A percentile compares a stretch with the other conserved stretches of the same genome.
These are phyloP conservation scores for Fusarium mangiferae DNA, from an alignment of 2,329 filamentous ascomycete genomes.

Conservation along the genomic window DNA sequence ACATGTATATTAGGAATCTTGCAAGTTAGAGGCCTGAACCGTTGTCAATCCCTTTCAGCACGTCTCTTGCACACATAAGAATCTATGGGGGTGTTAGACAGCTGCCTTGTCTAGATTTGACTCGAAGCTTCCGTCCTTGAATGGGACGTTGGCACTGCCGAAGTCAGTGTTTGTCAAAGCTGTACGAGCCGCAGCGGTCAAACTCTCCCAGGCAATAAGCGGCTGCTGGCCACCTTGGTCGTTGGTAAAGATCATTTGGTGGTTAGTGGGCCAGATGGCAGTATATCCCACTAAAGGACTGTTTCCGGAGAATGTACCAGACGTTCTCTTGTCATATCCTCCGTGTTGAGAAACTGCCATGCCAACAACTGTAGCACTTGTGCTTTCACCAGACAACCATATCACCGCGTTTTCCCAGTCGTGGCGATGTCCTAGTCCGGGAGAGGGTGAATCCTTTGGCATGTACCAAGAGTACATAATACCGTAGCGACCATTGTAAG, in stretches of 20 bases:
- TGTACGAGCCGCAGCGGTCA: conserved; percentile 49
- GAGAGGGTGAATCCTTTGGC: conserved; percentile 54
- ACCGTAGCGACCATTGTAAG: conserved; percentile 48
- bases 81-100: neutral
- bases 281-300: conserved; percentile 50
- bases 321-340: conserved; percentile 44
- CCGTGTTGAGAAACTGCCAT: conserved; percentile 53
- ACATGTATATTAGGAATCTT: neutral
- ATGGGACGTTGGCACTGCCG: conserved; percentile 55
- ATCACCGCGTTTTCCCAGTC: conserved; percentile 45
- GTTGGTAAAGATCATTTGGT: conserved; percentile 51
- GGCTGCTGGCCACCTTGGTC: conserved; percentile 54
- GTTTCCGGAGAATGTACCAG: conserved; percentile 41
- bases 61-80: neutral
- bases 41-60: neutral
- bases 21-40: neutral
- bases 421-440: conserved; percentile 45
- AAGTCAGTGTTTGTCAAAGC: conserved; percentile 55
- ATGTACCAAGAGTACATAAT: conserved; percentile 61
- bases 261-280: conserved; percentile 47
- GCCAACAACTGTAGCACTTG: conserved; percentile 45
- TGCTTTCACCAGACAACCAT: conserved; percentile 42
- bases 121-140: conserved; percentile 49
- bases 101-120: conserved; percentile 35
- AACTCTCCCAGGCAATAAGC: conserved; percentile 57